These are phyloP conservation scores for Saprolegnia diclina DNA, from an alignment of 352 stramenopile genomes.

Conservation along the genomic window DNA sequence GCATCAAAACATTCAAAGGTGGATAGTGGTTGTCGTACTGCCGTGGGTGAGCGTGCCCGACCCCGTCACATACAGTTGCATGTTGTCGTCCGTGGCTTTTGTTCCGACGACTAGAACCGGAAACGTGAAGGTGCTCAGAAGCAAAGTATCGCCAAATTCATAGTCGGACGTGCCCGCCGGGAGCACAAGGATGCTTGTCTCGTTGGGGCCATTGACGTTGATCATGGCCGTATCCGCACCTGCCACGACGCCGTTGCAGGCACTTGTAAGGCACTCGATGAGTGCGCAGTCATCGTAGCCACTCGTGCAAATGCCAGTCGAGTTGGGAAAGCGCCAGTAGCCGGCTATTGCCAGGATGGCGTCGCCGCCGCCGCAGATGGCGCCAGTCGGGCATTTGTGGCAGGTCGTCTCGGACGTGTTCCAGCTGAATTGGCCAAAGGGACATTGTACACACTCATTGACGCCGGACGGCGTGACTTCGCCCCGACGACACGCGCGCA, in stretches of 20 bases:
- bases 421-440: constrained; percentile 26
- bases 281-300: constrained; percentile 17
- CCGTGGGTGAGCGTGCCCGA: background rate
- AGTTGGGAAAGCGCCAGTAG: constrained; percentile 26
- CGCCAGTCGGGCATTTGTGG: constrained; percentile 15
- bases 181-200: background rate
- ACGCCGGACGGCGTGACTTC: constrained; percentile 16
- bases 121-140: background rate
- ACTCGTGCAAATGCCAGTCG: constrained; percentile 16
- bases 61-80: constrained; percentile 12
- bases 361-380: constrained; percentile 16
- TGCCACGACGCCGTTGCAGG: constrained; percentile 3
- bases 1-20: too few species aligned
- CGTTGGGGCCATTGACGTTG: background rate
- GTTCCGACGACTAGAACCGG: background rate
- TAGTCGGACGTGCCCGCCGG: background rate
- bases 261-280: background rate
- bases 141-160: background rate
- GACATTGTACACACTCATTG: constrained; percentile 15
- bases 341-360: constrained; percentile 1
- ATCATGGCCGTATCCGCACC: background rate
- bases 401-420: constrained; percentile 20
- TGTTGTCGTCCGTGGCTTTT: background rate
- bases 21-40: too few species aligned
- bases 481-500: background rate